Evolutionary conservation across 768 basidiomycete species (phyloP), one percentile per base, ranked within the genome.

Genomic region (Boletus pseudo-olivaceus): DNA sequence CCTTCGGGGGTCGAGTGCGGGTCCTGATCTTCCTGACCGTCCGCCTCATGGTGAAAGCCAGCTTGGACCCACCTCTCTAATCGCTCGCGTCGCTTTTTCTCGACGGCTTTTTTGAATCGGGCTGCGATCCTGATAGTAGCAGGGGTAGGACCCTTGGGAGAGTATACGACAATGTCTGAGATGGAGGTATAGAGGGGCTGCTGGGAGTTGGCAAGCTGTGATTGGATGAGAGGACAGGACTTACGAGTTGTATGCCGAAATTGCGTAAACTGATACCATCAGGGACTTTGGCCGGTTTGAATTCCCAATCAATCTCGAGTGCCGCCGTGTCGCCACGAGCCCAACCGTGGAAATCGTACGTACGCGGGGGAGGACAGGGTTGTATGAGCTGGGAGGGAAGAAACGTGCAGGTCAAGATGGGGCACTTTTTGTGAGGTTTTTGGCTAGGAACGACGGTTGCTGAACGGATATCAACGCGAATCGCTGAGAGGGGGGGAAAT

Each of bases 121-220:
- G 82, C 76, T 0, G 89, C 89, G 33, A 89, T 76, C 23, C 78
- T 72, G 40, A 83, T 63, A 0, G 87, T 81, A n/a, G 76, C 64
- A 23, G 78, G 75, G 8, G 76, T 74, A 34, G 72, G 66, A 11
- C 90, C 90, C 64, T 60, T 78, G 8, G 90, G 90, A 14, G 90
- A 92, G 71, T 94, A 95, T 27, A 96, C 74, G 57, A 94, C 85
- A 35, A 96, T 84, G 62, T 96, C 93, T 42, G 90, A 92, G n/a
- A 96, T 76, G 7, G 90, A 87, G 2, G 87, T 85, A 62, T 90
- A 92, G 53, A 94, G 88, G 41, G 89, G 83, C 90, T 91, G 29
- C 12, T 46, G 33, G 55, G 46, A n/a, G 54, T 67, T 44, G 26
- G 40, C 26, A 46, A 33, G 38, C n/a, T 29, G 32, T 34, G 44